Percentiles rank a stretch among this genome's conserved stretches.
These are phyloP conservation scores for Coemansia sp. DNA, from an alignment of 192 early-diverging fungal genomes.

Conservation along the genomic window DNA sequence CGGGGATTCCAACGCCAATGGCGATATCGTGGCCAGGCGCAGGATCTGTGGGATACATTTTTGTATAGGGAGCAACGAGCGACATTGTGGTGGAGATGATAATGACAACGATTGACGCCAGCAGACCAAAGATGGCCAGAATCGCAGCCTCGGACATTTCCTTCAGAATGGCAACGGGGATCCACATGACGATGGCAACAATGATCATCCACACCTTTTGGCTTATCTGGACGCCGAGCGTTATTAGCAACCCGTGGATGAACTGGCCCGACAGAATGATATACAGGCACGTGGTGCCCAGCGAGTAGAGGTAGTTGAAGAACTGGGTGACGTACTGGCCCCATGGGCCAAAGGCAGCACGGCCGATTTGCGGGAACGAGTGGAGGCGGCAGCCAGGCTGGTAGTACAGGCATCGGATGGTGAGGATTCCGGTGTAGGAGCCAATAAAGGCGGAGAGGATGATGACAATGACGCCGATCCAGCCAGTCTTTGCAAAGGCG, in stretches of 20 bases:
- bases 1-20: constrained; percentile 55
- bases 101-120: constrained; percentile 69
- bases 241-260: constrained; percentile 58
- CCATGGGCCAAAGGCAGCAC: constrained; percentile 63
- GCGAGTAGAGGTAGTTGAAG: constrained; percentile 62
- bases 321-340: constrained; percentile 63
- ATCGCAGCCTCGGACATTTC: constrained; percentile 76
- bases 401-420: constrained; percentile 75
- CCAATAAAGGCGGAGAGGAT: constrained; percentile 70
- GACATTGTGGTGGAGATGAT: constrained; percentile 61
- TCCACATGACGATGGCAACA: constrained; percentile 59
- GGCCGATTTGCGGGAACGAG: constrained; percentile 66
- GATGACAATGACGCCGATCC: constrained; percentile 73
- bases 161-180: constrained; percentile 69
- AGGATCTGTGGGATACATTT: constrained; percentile 29
- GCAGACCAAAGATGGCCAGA: constrained; percentile 64
- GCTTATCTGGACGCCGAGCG: constrained; percentile 44
- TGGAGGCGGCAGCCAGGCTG: constrained; percentile 44
- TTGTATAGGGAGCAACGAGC: constrained; percentile 35
- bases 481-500: constrained; percentile 72
- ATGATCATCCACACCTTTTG: constrained; percentile 60
- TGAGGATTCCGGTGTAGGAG: constrained; percentile 69
- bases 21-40: constrained; percentile 26
- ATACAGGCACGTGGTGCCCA: constrained; percentile 68
- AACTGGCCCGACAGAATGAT: constrained; percentile 69